Evolutionary conservation across 2,329 filamentous ascomycete species (phyloP).

Genomic region (Gaeumannomyces sp.): DNA sequence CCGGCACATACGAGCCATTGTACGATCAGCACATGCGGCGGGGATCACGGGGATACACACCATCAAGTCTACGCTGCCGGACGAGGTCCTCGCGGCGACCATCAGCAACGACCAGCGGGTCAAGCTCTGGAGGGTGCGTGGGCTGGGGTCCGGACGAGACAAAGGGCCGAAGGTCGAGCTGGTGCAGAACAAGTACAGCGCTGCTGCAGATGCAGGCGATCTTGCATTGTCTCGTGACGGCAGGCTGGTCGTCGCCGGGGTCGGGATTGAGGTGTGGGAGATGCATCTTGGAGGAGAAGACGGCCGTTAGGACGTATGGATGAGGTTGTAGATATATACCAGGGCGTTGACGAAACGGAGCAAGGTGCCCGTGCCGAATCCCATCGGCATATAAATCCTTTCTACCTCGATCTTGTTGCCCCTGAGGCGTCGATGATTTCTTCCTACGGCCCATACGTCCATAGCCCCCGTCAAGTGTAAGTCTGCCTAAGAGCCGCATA

Average conservation of each 20-base stretch:
- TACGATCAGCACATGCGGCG: conserved; percentile 56
- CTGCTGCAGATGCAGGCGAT: conserved; percentile 54
- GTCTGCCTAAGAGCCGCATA: too few relatives aligned
- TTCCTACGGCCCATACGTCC: too few relatives aligned
- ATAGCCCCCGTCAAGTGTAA: too few relatives aligned
- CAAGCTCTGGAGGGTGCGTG: conserved; percentile 43
- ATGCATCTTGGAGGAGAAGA: not conserved
- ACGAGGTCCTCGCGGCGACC: conserved; percentile 8
- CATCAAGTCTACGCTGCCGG: conserved; percentile 16
- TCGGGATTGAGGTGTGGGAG: conserved; percentile 41
- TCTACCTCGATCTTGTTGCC: too few relatives aligned
- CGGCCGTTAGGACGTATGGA: not conserved
- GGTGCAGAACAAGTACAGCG: conserved; percentile 47
- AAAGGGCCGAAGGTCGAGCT: conserved; percentile 28
- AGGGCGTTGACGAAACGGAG: too few relatives aligned
- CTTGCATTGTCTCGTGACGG: conserved; percentile 27
- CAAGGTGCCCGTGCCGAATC: too few relatives aligned
- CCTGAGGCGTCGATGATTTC: too few relatives aligned
- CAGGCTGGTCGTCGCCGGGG: conserved; percentile 35
- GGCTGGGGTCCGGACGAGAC: conserved; percentile 16
- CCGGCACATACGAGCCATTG: not conserved
- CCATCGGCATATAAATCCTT: too few relatives aligned
- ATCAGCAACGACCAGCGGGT: conserved; percentile 56
- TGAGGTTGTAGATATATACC: too few relatives aligned
- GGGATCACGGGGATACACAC: conserved; percentile 57